Conservation (phyloP, 805 yeast species). For the Jamesozyma lodderae region DNA sequence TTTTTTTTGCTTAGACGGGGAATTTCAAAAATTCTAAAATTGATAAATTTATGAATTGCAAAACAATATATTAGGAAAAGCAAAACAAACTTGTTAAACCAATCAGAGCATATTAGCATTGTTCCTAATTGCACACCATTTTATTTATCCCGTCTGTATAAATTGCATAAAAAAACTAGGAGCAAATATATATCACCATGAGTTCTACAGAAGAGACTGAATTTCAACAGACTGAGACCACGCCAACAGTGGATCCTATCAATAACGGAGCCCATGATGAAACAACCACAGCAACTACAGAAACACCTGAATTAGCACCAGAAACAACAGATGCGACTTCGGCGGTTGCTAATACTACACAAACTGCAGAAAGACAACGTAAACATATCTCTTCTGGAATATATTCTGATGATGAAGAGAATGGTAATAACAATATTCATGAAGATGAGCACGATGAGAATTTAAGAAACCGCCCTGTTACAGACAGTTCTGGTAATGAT, state of each 20-base stretch:
- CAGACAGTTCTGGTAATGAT: conserved; percentile 3
- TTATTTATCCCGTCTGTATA: no score
- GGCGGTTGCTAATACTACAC: not conserved
- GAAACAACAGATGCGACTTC: conserved; percentile 2
- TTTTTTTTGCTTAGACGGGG: no score
- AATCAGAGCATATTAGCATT: no score
- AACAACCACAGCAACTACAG: not conserved
- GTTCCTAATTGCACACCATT: no score
- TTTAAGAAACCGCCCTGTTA: conserved; percentile 1
- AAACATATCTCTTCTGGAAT: conserved; percentile 21
- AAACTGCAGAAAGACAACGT: conserved; percentile 19
- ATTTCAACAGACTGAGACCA: not conserved
- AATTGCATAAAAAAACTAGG: no score
- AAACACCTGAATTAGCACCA: conserved; percentile 1
- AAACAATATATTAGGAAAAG: no score
- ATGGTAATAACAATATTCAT: conserved; percentile 10
- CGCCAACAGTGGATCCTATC: not conserved
- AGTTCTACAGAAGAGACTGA: not conserved
- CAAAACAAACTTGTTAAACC: no score
- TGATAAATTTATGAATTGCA: no score
- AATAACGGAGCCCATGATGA: not conserved
- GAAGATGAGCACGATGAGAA: conserved; percentile 19
- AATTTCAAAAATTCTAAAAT: no score
- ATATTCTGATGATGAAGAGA: conserved; percentile 14
- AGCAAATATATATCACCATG: no score